These are phyloP conservation scores for Suillus hirtellus DNA, from an alignment of 768 basidiomycete genomes.

Conservation along the genomic window DNA sequence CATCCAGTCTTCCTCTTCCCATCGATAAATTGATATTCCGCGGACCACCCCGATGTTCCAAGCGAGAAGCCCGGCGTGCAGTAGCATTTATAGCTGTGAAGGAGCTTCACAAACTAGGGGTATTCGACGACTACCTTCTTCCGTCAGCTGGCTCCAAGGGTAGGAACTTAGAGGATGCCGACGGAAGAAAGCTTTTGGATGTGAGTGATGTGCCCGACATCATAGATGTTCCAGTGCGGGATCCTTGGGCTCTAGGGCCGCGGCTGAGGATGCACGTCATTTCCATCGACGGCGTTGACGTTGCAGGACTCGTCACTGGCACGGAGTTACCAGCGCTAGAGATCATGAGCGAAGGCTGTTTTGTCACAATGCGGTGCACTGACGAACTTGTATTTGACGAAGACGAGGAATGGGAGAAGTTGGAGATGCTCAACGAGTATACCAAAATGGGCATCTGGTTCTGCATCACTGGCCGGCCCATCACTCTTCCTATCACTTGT, in stretches of 20 bases:
- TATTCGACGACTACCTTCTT: slow-evolving; percentile 81
- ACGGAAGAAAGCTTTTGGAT: slow-evolving; percentile 46
- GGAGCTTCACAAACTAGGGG: slow-evolving; percentile 63
- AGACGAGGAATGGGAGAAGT: slow-evolving; percentile 46
- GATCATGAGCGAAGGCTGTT: slow-evolving; percentile 36
- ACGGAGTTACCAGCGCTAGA: slow-evolving; percentile 51
- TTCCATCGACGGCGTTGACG: slow-evolving; percentile 45
- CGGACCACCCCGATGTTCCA: slow-evolving; percentile 64
- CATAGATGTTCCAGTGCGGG: slow-evolving; percentile 60
- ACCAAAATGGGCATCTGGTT: slow-evolving; percentile 63
- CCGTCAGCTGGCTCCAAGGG: slow-evolving; percentile 59
- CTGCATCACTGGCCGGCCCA: slow-evolving; percentile 59
- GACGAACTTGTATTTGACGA: slow-evolving; percentile 49
- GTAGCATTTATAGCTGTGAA: slow-evolving; percentile 80
- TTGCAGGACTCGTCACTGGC: slow-evolving; percentile 70
- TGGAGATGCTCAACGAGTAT: slow-evolving; percentile 61
- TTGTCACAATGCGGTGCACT: slow-evolving; percentile 42
- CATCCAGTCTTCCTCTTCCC: slow-evolving; percentile 63
- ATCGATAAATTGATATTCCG: slow-evolving; percentile 51
- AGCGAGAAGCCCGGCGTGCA: slow-evolving; percentile 81
- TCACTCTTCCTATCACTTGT: slow-evolving; percentile 51
- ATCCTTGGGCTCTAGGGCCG: slow-evolving; percentile 64
- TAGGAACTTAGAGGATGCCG: slow-evolving; percentile 52
- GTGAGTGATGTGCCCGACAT: slow-evolving; percentile 49
- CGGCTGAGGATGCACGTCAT: slow-evolving; percentile 67